Base-by-base conservation (phyloP, 2,329 filamentous ascomycete species). In the Sarocladium brachiariae region DNA sequence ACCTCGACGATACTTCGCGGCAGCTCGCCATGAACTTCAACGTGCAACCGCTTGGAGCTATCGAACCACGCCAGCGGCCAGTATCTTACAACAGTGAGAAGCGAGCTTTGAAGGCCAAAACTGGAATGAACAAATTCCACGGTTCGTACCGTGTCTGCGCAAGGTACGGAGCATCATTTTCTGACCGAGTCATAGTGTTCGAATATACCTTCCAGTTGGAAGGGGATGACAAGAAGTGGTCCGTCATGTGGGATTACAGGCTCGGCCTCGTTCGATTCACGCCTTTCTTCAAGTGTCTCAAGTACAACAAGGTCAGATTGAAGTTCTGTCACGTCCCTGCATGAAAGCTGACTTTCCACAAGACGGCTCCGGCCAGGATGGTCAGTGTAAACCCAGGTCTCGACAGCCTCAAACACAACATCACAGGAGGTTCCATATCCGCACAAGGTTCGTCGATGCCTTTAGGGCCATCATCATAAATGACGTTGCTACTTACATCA, bases 161-260 rank as follows among this genome's bases (percentile, higher is more conserved):
- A 19, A 30, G 5, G 11, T 13, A 6, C 24, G 19, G 21, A 5
- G 4, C 7, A 9, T 34, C 4, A 4, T 10, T n/a, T 10, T 21
- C 45, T 48, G 30, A 48, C 45, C 7, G 10, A 10, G 25, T 37
- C 11, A 23, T 55, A 93, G 88, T 89, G 23, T 91, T 91, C 64
- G 82, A 90, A 59, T 97, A 96, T 66, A 82, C 80, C 31, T 96
- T 95, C 73, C 79, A 75, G 57, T 65, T 86, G 3, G 87, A 87
- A 0, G 81, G 76, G 10, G 79, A 86, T 41, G 77, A 84, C 2
- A 77, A 75, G 55, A 74, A 79, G 49, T 91, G 86, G 64, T 81
- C 80, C 1, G 83, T 97, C 54, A 90, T 96, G 81, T 99, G 93
- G 93, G 93, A 99, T 67, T 96, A 96, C 71, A 92, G 95, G 59